phyloP scores from a whole-genome alignment of 2,329 filamentous ascomycete species.

The Penicillium verrucosum region DNA sequence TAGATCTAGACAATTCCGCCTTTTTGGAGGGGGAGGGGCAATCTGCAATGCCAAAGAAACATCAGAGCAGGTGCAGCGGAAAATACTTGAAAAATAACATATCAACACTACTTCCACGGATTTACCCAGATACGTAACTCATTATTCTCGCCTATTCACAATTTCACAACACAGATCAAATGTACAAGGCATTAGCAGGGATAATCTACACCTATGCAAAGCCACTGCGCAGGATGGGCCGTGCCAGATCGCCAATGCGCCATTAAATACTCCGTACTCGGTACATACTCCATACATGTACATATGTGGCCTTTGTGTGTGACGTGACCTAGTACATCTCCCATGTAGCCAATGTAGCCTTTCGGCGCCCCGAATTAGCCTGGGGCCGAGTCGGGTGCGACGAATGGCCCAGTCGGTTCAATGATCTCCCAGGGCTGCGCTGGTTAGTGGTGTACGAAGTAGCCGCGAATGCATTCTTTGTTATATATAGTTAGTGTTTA shows the following conservation, averaged over 20 bases:
- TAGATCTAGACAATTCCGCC: not conserved
- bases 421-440: constrained; percentile 10
- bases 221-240: constrained; percentile 4
- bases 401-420: constrained; percentile 17
- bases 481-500: too few species aligned
- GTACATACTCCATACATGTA: not conserved
- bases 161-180: not conserved
- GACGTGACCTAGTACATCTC: not conserved
- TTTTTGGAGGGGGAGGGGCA: constrained; percentile 7
- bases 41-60: constrained; percentile 11
- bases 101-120: constrained; percentile 2
- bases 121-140: not conserved
- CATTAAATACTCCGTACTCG: constrained; percentile 1
- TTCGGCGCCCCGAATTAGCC: constrained; percentile 6
- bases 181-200: not conserved
- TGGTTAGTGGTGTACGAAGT: constrained; percentile 5
- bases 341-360: not conserved
- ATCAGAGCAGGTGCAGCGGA: not conserved
- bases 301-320: not conserved
- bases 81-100: not conserved
- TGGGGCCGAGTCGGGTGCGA: constrained; percentile 22
- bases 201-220: not conserved
- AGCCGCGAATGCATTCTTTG: not conserved
- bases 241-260: constrained; percentile 10
- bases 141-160: not conserved